A percentile compares a stretch with the other conserved stretches of the same genome.
Conservation (phyloP, 2,329 filamentous ascomycete species). For the Sporothrix mexicana region DNA sequence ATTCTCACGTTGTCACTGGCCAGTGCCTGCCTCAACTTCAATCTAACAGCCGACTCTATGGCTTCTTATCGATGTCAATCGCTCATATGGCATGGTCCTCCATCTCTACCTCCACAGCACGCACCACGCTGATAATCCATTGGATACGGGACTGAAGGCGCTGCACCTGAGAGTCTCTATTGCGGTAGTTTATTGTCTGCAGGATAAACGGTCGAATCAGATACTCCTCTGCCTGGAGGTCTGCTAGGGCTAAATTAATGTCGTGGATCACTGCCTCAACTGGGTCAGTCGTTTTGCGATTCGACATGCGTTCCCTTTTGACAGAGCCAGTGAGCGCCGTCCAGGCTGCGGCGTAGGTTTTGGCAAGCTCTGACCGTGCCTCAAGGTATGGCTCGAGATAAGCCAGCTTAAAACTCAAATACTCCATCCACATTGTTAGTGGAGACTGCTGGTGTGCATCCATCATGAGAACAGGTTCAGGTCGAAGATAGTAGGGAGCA, state of each 20-base stretch:
- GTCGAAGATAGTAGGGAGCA: not conserved
- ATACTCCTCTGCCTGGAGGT: too few species aligned
- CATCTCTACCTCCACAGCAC: not conserved
- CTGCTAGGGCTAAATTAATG: not conserved
- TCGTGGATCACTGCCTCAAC: not conserved
- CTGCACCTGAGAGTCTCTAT: not conserved
- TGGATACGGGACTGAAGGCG: not conserved
- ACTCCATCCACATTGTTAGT: not conserved
- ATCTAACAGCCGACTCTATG: too few species aligned
- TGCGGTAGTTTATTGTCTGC: not conserved
- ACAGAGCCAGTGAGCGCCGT: not conserved
- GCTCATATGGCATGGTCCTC: not conserved
- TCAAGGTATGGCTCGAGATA: not conserved
- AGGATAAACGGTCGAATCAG: not conserved
- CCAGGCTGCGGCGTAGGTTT: not conserved
- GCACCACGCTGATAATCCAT: not conserved
- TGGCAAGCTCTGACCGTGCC: not conserved
- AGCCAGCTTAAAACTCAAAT: not conserved
- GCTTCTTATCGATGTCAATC: too few species aligned
- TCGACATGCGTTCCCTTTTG: too few species aligned
- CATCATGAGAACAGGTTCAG: not conserved
- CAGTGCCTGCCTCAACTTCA: too few species aligned
- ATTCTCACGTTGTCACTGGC: too few species aligned
- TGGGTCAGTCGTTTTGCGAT: not conserved
- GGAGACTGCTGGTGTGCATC: not conserved